Conservation (phyloP, 2,329 filamentous ascomycete species). For the Penicillium sp. region DNA sequence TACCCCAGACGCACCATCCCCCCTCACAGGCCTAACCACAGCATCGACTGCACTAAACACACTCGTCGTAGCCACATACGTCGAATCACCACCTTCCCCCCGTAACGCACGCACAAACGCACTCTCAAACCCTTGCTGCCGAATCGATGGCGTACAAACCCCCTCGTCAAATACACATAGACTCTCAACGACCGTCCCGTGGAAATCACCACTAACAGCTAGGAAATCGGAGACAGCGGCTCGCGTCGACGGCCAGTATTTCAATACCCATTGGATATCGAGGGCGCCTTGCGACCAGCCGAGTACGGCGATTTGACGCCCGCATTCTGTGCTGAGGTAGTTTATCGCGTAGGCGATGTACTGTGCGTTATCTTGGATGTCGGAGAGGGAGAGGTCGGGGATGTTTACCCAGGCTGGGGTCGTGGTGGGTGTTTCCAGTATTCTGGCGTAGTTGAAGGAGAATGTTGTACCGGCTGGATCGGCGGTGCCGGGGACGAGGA, state of each 20-base stretch:
- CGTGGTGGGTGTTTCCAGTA: background rate
- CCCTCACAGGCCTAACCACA: conserved; percentile 4
- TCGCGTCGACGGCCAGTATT: conserved; percentile 30
- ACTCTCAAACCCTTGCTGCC: conserved; percentile 4
- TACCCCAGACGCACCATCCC: background rate
- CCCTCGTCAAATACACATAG: background rate
- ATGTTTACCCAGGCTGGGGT: conserved; percentile 12
- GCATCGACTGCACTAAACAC: background rate
- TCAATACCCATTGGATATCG: conserved; percentile 59
- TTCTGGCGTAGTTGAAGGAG: conserved; percentile 7
- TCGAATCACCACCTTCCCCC: background rate
- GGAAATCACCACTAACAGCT: conserved; percentile 2
- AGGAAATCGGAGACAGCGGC: background rate
- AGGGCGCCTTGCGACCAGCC: conserved; percentile 60
- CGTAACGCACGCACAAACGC: background rate
- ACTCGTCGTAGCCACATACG: conserved; percentile 6
- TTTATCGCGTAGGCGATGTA: conserved; percentile 14
- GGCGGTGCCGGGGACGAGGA: conserved; percentile 8
- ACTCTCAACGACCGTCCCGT: background rate
- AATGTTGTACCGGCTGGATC: conserved; percentile 7
- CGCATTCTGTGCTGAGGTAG: background rate
- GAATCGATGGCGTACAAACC: background rate
- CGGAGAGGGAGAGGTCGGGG: conserved; percentile 1
- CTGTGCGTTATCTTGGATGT: conserved; percentile 12
- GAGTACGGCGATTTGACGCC: conserved; percentile 48